phyloP scores from a whole-genome alignment of 805 yeast genomes.

The Suhomyces faveliae region DNA sequence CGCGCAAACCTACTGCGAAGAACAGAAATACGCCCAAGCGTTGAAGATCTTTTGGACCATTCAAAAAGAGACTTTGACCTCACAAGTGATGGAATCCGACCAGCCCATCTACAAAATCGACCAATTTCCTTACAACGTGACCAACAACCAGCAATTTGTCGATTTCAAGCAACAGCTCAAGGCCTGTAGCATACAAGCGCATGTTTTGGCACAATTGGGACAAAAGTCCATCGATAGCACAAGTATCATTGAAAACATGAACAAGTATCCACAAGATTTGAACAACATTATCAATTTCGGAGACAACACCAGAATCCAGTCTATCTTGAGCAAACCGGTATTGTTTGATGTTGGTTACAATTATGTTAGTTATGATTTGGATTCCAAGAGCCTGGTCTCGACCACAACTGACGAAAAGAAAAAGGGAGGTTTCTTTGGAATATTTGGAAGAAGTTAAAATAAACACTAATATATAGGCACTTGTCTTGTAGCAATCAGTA shows the following conservation, averaged over 20 bases:
- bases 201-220: constrained; percentile 45
- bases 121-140: constrained; percentile 42
- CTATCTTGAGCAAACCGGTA: constrained; percentile 82
- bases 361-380: constrained; percentile 56
- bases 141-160: constrained; percentile 33
- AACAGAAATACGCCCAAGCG: constrained; percentile 45
- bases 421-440: constrained; percentile 66
- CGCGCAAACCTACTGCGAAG: constrained; percentile 44
- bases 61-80: constrained; percentile 15
- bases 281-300: constrained; percentile 25
- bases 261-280: constrained; percentile 34
- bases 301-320: constrained; percentile 36
- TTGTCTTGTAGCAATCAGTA: too few relatives aligned
- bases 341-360: constrained; percentile 89
- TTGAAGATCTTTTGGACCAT: constrained; percentile 39
- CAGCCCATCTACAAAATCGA: constrained; percentile 31
- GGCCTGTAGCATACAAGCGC: constrained; percentile 24
- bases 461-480: too few relatives aligned
- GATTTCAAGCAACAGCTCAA: constrained; percentile 20
- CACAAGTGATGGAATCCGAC: constrained; percentile 3
- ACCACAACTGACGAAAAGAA: constrained; percentile 36
- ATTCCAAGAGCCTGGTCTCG: constrained; percentile 13
- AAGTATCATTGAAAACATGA: constrained; percentile 46
- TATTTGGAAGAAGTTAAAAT: constrained; percentile 51
- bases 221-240: constrained; percentile 7